Evolutionary conservation across 2,329 filamentous ascomycete species (phyloP), one percentile per base, ranked within the genome.

Genomic region (Phoma sp.): DNA sequence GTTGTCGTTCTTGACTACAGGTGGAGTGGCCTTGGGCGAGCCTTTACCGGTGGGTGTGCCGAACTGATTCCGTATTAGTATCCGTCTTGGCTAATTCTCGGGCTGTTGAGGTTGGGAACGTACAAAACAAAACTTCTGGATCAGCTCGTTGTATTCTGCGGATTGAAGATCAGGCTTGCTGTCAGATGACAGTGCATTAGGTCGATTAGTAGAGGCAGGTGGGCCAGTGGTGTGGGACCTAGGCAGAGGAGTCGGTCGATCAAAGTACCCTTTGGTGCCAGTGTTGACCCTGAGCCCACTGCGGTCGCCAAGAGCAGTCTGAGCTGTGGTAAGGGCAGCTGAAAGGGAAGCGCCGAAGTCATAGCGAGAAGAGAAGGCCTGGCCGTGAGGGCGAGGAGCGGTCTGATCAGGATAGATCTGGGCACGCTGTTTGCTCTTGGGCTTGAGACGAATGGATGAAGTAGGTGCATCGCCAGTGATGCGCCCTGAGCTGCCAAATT

Each of bases 61-160:
- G 74, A 79, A 83, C 81, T 82, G 71, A 62, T 67, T 64, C 64
- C 68, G 54, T 64, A 73, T 78, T 75, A 77, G 73, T 69, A 69
- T 68, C 69, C 70, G 68, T 64, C 65, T 66, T 71, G 65, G 65
- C 69, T 64, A 62, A 64, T 64, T 66, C 60, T 59, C 59, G 60
- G 66, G 60, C 63, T 65, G 72, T 66, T 69, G 67, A 71, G 63
- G 71, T 71, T 68, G 67, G 69, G 83, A 83, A 96, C 93, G 87
- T 93, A 97, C 93, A 86, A 98, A 99, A 84, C 95, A 99, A 83
- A 96, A 99, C 82, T 96, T 97, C 82, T 96, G 93, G 76, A 99
- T 89, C 62, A 99, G 85, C 78, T 99, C 95, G 78, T 96, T 91
- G 75, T 99, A 98, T 56, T 93, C 93, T 57, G 91, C 87, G 61